Conservation (phyloP, 805 yeast species). For the Tetrapisispora taiwanensis region DNA sequence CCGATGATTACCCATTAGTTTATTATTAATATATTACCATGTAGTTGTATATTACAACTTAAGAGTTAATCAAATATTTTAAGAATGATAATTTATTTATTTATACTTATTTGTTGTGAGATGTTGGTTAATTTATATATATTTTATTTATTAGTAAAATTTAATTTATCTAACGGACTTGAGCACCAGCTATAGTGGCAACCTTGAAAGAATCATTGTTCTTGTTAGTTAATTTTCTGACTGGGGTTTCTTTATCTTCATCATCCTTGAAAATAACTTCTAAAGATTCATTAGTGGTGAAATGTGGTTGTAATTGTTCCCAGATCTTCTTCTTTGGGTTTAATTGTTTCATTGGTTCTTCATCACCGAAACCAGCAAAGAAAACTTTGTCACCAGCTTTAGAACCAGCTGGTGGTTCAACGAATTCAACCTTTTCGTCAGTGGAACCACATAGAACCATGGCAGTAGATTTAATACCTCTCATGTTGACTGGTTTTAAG, state of each 20-base stretch:
- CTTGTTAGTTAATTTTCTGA: constrained; percentile 60
- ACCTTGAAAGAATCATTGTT: constrained; percentile 72
- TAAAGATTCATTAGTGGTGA: constrained; percentile 65
- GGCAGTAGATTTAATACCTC: constrained; percentile 90
- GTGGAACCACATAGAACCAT: constrained; percentile 95
- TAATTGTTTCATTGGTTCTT: constrained; percentile 80
- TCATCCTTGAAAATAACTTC: constrained; percentile 72
- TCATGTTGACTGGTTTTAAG: constrained; percentile 95
- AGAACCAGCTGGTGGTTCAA: constrained; percentile 87
- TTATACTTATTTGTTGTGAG: background rate
- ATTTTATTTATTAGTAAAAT: background rate
- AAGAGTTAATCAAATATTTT: too few species aligned
- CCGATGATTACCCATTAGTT: too few species aligned
- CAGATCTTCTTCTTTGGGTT: constrained; percentile 98
- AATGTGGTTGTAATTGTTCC: constrained; percentile 89
- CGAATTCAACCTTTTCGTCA: constrained; percentile 71
- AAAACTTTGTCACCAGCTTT: constrained; percentile 93
- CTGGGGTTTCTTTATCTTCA: constrained; percentile 56
- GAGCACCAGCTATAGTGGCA: constrained; percentile 61
- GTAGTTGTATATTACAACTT: too few species aligned
- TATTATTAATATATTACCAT: too few species aligned
- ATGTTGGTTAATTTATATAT: too few species aligned
- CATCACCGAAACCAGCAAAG: constrained; percentile 77
- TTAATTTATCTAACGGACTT: constrained; percentile 48
- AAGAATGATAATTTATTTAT: too few species aligned